Percentiles rank a stretch among this genome's conserved stretches.
Evolutionary conservation across 1,284 basidiomycete species (phyloP).

Genomic region (Wolfiporia cocos): DNA sequence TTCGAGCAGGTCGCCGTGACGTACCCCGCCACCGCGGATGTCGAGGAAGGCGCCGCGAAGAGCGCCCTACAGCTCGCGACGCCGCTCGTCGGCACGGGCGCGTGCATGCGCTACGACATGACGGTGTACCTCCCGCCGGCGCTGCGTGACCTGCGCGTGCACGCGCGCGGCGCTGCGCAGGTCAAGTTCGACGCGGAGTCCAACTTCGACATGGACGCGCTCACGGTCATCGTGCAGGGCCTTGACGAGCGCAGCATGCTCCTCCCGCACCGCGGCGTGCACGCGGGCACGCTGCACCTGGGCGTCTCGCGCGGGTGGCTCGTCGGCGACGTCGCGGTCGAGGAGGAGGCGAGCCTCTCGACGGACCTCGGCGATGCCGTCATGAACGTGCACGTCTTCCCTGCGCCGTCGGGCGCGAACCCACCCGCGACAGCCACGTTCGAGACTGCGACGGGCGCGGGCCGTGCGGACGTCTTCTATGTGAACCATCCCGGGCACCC

Average conservation of each 20-base stretch:
- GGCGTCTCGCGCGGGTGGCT: constrained; percentile 51
- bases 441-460: constrained; percentile 41
- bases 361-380: constrained; percentile 48
- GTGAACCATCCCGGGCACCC: constrained; percentile 31
- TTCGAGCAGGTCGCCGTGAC: constrained; percentile 31
- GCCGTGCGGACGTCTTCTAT: constrained; percentile 44
- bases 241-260: constrained; percentile 36
- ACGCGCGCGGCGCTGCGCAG: constrained; percentile 35
- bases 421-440: constrained; percentile 32
- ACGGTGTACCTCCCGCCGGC: constrained; percentile 41
- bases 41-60: constrained; percentile 23
- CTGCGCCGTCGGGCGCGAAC: constrained; percentile 22
- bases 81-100: constrained; percentile 14
- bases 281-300: constrained; percentile 32
- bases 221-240: constrained; percentile 38
- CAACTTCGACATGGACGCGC: constrained; percentile 32
- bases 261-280: constrained; percentile 35
- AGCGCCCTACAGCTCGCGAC: constrained; percentile 33
- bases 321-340: constrained; percentile 46
- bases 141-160: constrained; percentile 40
- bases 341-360: constrained; percentile 33
- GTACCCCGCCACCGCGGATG: constrained; percentile 26
- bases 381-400: constrained; percentile 41
- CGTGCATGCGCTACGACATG: constrained; percentile 51
- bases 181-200: constrained; percentile 43